Evolutionary conservation across 371 early-diverging fungal genomes (phyloP).

Genomic region (Apophysomyces variabilis): DNA sequence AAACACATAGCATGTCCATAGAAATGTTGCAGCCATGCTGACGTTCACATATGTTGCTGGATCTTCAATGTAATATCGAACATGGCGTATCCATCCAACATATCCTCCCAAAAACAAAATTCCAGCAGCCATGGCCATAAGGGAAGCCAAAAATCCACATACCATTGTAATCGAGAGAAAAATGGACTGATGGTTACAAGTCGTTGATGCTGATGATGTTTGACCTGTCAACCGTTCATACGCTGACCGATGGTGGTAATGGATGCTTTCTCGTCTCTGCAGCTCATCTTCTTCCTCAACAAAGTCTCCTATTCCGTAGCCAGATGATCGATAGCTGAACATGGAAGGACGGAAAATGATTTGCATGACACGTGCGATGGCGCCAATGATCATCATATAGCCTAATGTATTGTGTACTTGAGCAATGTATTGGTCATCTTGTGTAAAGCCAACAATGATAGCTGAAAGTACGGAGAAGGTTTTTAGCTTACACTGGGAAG

Average conservation of each 20-base stretch:
- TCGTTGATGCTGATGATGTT: background rate
- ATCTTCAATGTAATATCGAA: conserved; percentile 40
- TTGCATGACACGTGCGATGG: conserved; percentile 37
- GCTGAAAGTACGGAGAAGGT: conserved; percentile 6
- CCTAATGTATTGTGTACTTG: conserved; percentile 44
- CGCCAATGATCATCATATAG: conserved; percentile 37
- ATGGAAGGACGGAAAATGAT: conserved; percentile 46
- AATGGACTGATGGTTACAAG: conserved; percentile 39
- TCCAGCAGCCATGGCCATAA: conserved; percentile 40
- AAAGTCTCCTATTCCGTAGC: conserved; percentile 17
- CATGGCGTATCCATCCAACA: conserved; percentile 39
- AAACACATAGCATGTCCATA: conserved; percentile 44
- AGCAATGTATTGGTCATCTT: conserved; percentile 33
- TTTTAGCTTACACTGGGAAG: background rate
- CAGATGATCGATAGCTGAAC: conserved; percentile 23
- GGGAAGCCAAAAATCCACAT: conserved; percentile 31
- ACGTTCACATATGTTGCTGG: conserved; percentile 43
- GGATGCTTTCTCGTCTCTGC: conserved; percentile 5
- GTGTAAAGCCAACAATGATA: conserved; percentile 21
- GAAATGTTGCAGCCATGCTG: conserved; percentile 36
- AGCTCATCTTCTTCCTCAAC: conserved; percentile 22
- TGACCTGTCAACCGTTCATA: conserved; percentile 25
- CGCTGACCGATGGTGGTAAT: conserved; percentile 15
- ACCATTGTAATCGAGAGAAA: conserved; percentile 43
- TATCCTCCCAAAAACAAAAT: conserved; percentile 46